Base-by-base conservation (phyloP, 2,329 filamentous ascomycete species). In the Aureobasidium sp. region DNA sequence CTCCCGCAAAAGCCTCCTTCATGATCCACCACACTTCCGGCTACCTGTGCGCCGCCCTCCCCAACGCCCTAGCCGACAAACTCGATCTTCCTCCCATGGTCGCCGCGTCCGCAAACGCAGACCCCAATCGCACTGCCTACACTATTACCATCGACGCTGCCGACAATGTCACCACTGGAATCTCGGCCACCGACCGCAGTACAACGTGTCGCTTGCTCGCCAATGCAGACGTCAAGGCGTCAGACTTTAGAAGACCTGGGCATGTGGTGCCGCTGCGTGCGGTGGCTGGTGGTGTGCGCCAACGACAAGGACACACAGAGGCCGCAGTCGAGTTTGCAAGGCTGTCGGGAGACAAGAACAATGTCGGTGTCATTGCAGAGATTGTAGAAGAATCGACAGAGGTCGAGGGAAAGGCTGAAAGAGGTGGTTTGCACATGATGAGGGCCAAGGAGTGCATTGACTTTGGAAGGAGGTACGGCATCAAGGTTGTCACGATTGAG, bases 401-500 rank as follows among this genome's bases (percentile, higher is more conserved):
- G 74, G 82, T 91, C 3, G 78, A 80, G 14, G 91, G 91, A 0
- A 80, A 81, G 70, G 78, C 89, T 70, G 79, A 86, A 67, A 74
- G 75, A 12, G 86, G 83, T 22, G 84, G 87, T 58, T 77, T 77
- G n/a, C 90, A 88, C 29, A 99, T 99, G 94, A 87, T 97, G 86
- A 80, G 91, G 68, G 85, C 91, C 66, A 91, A 96, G 78, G 89
- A 85, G 41, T 97, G 92, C 77, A 79, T 99, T 71, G 83, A 81
- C 56, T 99, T 99, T 81, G 94, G 91, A 31, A 85, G 86, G 75
- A 86, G 82, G 76, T 97, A 89, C 86, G 91, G 91, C 5, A 79
- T 99, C 68, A 94, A 89, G 79, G 91, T 96, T 63, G 96, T 92
- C 77, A 97, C 94, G 34, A 97, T 99, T 77, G 91, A 93, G 73